Base-by-base conservation (phyloP, 345 rosid genomes). In the Pseudoturritis turrita region DNA sequence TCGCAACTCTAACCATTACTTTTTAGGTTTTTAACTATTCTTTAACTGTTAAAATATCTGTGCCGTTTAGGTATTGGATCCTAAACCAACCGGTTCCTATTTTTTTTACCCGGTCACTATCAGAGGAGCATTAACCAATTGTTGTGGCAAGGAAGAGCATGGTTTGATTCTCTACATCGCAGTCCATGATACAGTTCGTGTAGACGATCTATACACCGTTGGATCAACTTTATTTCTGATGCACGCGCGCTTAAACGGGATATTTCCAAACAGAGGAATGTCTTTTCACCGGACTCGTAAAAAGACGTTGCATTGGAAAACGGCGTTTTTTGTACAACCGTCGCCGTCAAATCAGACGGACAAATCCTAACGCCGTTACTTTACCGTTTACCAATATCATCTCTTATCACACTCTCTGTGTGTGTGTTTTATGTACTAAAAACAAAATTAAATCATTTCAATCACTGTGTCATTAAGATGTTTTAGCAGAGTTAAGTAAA, bases 361-460 rank as follows among this genome's bases (percentile, higher is more conserved):
- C 11, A 2, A 8, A 39, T 10, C 25, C 0, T 70, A 81, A 88
- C 89, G 90, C 84, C 88, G 73, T 79, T 57, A 88, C 89, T 77
- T 88, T 81, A 88, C 83, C 86, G 95, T 89, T 85, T 79, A 63
- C 19, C 1, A n/a, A 1, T 17, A 25, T 64, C 13, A 21, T 18
- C 44, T 33, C 26, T 29, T 6, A n/a, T 10, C 51, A n/a, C 37
- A 10, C 64, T 61, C 7, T 4, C 5, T 15, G 15, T 33, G 8
- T 17, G 17, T 19, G 13, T 43, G 5, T 15, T 11, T 22, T 65
- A 47, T 23, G 50, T 11, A 47, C 40, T 47, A 70, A 28, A 46
- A 17, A 25, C 65, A 58, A 59, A 62, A 4, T 0, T 14, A 40
- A 71, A 71, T 62, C 41, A 71, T 51, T 62, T 62, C 25, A 23